Base-by-base conservation (phyloP, 257 asterid genomes). In the Primulina tabacum region DNA sequence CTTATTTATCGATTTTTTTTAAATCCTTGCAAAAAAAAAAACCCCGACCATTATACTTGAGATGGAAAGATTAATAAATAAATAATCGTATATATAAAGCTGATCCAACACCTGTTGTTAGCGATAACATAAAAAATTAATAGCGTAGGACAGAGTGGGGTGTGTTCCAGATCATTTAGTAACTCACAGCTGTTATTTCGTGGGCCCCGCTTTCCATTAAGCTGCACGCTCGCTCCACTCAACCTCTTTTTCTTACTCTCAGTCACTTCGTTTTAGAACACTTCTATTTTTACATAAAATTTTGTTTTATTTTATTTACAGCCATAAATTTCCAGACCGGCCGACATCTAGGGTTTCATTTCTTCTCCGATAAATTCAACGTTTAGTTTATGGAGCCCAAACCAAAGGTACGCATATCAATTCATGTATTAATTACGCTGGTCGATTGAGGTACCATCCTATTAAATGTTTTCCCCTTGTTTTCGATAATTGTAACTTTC, bases 391-490 rank as follows among this genome's bases (percentile, higher is more conserved):
- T 80, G 86, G 80, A 80, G 71, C 64, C 76, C 76, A 40, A 69
- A 2, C 18, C 56, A 6, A 70, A 79, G 90, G 90, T 85, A 82
- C 84, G 87, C 77, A 68, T 65, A 35, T 77, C 75, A 59, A 63
- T 79, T 79, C 68, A 40, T 40, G 52, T 11, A 40, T 47, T 78
- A 50, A 21, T 21, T 21, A 21, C 65, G 56, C 10, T 67, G 69
- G 34, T 59, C 40, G 50, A 72, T 82, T 76, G 16, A 56, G 62
- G 62, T 64, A 37, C 40, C 50, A 43, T 69, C 72, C 68, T 14
- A 18, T 40, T 64, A 40, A 11, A 40, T 53, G 16, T 70, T 62
- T 75, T 34, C 8, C 57, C 1, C 3, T 76, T 62, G 75, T 68
- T 21, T 34, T 68, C 67, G 69, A 52, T 61, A 71, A 18, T 62